A percentile compares a stretch with the other conserved stretches of the same genome.
Conservation (phyloP, 768 basidiomycete species). For the Rhodotorula paludigena region DNA sequence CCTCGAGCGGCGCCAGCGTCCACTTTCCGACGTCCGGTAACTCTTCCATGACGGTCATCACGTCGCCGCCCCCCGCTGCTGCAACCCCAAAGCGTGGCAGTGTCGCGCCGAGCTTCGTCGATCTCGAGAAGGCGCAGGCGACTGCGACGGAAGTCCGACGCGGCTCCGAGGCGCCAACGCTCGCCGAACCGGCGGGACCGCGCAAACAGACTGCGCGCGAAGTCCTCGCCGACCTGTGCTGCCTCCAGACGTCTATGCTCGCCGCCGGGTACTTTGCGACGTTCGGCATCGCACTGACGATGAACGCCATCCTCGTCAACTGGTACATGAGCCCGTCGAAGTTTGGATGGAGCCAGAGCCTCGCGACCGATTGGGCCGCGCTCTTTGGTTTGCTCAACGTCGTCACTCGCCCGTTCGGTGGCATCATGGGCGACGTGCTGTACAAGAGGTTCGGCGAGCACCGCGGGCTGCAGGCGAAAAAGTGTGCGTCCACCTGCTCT, state of each 20-base stretch:
- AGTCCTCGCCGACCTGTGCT: constrained; percentile 46
- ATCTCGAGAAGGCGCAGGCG: constrained; percentile 22
- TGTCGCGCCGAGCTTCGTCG: not conserved
- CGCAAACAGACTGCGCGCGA: not conserved
- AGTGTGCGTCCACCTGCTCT: constrained; percentile 49
- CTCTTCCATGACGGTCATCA: constrained; percentile 15
- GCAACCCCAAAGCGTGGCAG: not conserved
- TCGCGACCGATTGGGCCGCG: constrained; percentile 52
- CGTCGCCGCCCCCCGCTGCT: not conserved
- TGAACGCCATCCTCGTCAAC: constrained; percentile 55
- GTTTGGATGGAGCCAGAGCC: constrained; percentile 52
- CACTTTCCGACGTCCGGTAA: too few relatives aligned
- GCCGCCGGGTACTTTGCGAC: constrained; percentile 56
- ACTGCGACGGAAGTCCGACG: constrained; percentile 4
- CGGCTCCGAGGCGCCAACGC: constrained; percentile 12
- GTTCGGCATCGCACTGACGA: constrained; percentile 54
- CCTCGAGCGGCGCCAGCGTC: too few relatives aligned
- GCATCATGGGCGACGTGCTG: constrained; percentile 53
- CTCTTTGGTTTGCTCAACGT: constrained; percentile 54
- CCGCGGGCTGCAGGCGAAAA: constrained; percentile 50
- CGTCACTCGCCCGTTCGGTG: constrained; percentile 54
- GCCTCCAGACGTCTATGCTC: constrained; percentile 57
- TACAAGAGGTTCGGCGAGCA: constrained; percentile 46
- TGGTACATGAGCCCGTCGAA: constrained; percentile 46
- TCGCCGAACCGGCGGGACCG: not conserved